Evolutionary conservation across 1,284 basidiomycete species (phyloP).

Genomic region (Cryptococcus sp.): DNA sequence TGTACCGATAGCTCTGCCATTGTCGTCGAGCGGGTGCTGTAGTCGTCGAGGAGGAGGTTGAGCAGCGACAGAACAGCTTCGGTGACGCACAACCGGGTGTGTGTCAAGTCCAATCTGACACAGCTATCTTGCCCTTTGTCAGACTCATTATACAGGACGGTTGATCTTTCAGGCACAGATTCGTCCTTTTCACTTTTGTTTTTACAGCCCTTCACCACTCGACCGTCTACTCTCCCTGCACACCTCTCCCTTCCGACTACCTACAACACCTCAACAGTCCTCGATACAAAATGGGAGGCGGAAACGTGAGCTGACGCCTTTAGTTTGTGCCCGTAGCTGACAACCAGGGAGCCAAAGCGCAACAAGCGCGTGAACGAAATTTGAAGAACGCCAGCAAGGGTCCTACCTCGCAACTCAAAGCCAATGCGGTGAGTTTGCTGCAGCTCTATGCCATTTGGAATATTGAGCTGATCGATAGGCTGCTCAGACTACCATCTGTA

Average conservation of each 20-base stretch:
- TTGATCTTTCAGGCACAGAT: background rate
- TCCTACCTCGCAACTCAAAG: constrained; percentile 36
- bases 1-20: constrained; percentile 36
- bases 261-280: background rate
- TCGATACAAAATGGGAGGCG: constrained; percentile 29
- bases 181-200: background rate
- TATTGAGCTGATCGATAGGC: constrained; percentile 25
- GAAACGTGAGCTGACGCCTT: constrained; percentile 33
- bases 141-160: background rate
- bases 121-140: background rate
- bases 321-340: background rate
- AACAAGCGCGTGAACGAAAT: constrained; percentile 35
- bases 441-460: background rate
- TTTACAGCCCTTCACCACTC: background rate
- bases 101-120: background rate
- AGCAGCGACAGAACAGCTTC: no score
- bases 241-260: background rate
- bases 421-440: constrained; percentile 38
- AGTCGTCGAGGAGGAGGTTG: background rate
- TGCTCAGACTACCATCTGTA: constrained; percentile 49
- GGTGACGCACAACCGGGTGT: background rate
- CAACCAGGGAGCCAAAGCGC: constrained; percentile 44
- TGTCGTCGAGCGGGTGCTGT: background rate
- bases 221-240: background rate
- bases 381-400: constrained; percentile 15